Evolutionary conservation across 176 grass and related monocot species (phyloP).

Genomic region (Lolium perenne): DNA sequence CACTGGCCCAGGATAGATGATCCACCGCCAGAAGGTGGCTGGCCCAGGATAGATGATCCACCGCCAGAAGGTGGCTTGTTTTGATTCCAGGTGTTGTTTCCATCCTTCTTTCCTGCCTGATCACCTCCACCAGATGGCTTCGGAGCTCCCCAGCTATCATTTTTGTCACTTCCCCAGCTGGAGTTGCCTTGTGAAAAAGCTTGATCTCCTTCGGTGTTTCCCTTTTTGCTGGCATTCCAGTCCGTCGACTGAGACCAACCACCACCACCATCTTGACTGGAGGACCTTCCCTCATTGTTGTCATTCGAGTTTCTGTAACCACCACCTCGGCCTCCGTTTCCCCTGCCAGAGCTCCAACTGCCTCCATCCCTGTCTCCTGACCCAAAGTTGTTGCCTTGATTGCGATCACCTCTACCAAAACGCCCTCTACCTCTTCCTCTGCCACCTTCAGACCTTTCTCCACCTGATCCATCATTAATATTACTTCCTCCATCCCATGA

Average conservation of each 20-base stretch:
- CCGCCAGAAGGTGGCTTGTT: conserved; percentile 35
- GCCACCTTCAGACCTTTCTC: conserved; percentile 35
- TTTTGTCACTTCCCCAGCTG: conserved; percentile 42
- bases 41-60: conserved; percentile 34
- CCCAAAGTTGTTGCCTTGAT: conserved; percentile 38
- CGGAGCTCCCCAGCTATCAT: conserved; percentile 37
- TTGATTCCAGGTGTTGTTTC: conserved; percentile 35
- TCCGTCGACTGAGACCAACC: conserved; percentile 44
- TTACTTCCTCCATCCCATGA: conserved; percentile 47
- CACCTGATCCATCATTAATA: conserved; percentile 42
- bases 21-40: conserved; percentile 4
- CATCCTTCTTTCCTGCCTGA: conserved; percentile 38
- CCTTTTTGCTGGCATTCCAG: conserved; percentile 46
- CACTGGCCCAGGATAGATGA: conserved; percentile 41
- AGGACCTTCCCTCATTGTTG: conserved; percentile 35
- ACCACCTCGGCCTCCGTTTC: conserved; percentile 33
- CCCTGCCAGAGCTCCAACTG: conserved; percentile 51
- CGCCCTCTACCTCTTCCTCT: conserved; percentile 57
- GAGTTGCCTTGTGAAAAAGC: conserved; percentile 39
- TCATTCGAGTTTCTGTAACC: conserved; percentile 42
- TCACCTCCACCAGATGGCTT: conserved; percentile 39
- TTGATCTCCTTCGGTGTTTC: conserved; percentile 25
- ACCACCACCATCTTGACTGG: conserved; percentile 29
- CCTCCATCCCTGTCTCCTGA: conserved; percentile 42
- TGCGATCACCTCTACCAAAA: conserved; percentile 43